These are phyloP conservation scores for Debaryomyces psychrophilus DNA, from an alignment of 1,139 yeast species.

Conservation along the genomic window DNA sequence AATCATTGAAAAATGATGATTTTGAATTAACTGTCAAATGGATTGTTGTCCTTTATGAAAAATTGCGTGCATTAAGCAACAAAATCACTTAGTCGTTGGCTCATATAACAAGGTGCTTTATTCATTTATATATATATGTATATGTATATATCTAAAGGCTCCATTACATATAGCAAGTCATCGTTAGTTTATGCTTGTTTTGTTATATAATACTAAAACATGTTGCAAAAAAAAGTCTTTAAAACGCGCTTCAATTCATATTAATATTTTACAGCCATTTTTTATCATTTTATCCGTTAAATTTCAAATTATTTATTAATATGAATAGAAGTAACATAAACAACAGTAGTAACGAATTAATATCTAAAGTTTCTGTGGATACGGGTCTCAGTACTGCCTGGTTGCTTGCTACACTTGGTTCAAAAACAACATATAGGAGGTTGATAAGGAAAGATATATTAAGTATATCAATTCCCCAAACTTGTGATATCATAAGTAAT, in stretches of 20 bases:
- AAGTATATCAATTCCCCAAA: conserved; percentile 49
- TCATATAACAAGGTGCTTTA: not conserved
- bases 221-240: conserved; percentile 7
- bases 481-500: conserved; percentile 39
- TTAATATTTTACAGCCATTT: conserved; percentile 3
- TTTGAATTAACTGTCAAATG: conserved; percentile 32
- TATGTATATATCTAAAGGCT: not conserved
- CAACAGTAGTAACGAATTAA: conserved; percentile 2
- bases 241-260: not conserved
- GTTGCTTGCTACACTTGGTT: conserved; percentile 49
- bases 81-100: conserved; percentile 15
- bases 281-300: not conserved
- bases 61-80: conserved; percentile 20
- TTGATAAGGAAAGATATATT: conserved; percentile 40
- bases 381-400: conserved; percentile 27
- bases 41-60: conserved; percentile 34
- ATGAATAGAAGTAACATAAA: not conserved
- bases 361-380: conserved; percentile 8
- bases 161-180: not conserved
- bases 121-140: not conserved
- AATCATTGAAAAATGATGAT: conserved; percentile 27
- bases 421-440: conserved; percentile 30
- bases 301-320: not conserved
- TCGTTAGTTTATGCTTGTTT: not conserved
- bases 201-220: not conserved